Base-by-base conservation (phyloP, 805 yeast genomes). In the Candida nemodendra region DNA sequence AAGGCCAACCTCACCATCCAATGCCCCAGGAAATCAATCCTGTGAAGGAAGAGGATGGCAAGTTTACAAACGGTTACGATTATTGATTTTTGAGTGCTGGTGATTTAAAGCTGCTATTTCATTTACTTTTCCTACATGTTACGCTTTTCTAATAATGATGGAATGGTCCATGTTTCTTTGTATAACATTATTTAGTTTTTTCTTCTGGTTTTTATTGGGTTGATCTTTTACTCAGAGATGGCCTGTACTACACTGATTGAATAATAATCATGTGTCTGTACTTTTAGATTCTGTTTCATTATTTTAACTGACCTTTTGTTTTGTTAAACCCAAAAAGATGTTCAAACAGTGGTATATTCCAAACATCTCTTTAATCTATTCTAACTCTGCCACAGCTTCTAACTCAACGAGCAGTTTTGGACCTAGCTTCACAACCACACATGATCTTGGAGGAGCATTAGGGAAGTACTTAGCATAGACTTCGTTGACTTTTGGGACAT, bases 381-480 rank as follows among this genome's bases (percentile, higher is more conserved):
- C 48, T 24, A 41, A 30, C 38, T 52, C 57, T 7, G 59, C 59
- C 45, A 74, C 56, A 30, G 68, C 65, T 47, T 75, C 80, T 38
- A 74, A 53, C 51, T 76, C 81, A 36, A 76, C 75, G 39, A 69
- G 65, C 32, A 74, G 44, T 15, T 60, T 49, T 8, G 71, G 64
- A 45, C 71, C 71, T 53, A 76, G 73, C 9, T 64, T 66, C 27
- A 68, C 76, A 37, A 76, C 64, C 21, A 74, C 62, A 51, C 77
- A 71, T 34, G 72, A 65, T 60, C 81, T 66, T 5, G 78, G 75
- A 13, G 80, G 80, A 41, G 64, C 63, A 26, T 62, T 64, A 0
- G 67, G 62, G 60, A 75, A 75, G 50, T 68, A 62, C 41, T 66
- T 62, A n/a, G 61, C 65, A 47, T 74, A 76, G 22, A 74, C 62